Conservation (phyloP, 2,329 filamentous ascomycete species). For the Exophiala dermatitidis region DNA sequence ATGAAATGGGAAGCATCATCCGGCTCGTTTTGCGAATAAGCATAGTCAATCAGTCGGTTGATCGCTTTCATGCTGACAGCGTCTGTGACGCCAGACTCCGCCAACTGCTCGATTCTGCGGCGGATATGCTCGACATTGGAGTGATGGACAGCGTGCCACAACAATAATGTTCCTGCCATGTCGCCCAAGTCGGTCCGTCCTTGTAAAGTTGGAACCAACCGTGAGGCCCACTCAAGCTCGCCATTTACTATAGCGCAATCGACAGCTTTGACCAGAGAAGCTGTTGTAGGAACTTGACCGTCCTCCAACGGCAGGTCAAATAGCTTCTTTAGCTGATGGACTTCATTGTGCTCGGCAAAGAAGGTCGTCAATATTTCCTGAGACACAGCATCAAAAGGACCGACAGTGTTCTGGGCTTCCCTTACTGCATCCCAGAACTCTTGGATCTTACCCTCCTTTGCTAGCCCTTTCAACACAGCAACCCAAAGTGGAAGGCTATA, state of each 20-base stretch:
- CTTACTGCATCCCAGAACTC: slow-evolving; percentile 24
- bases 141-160: slow-evolving; percentile 67
- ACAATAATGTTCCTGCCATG: slow-evolving; percentile 55
- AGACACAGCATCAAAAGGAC: slow-evolving; percentile 34
- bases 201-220: slow-evolving; percentile 10
- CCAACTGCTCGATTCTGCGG: slow-evolving; percentile 64
- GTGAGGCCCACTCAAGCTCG: slow-evolving; percentile 55
- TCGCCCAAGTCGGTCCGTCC: slow-evolving; percentile 16
- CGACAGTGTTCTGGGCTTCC: slow-evolving; percentile 24
- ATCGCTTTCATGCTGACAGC: slow-evolving; percentile 64
- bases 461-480: slow-evolving; percentile 48
- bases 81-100: slow-evolving; percentile 40
- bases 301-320: slow-evolving; percentile 51
- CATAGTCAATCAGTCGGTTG: slow-evolving; percentile 67
- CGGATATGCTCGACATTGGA: slow-evolving; percentile 65
- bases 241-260: slow-evolving; percentile 55
- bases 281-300: slow-evolving; percentile 37
- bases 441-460: slow-evolving; percentile 44
- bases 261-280: slow-evolving; percentile 50
- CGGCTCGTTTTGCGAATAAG: slow-evolving; percentile 61
- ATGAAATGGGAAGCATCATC: slow-evolving; percentile 69
- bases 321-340: slow-evolving; percentile 60
- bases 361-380: slow-evolving; percentile 53
- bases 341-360: slow-evolving; percentile 52
- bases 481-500: slow-evolving; percentile 44